A percentile compares a stretch with the other conserved stretches of the same genome.
Conservation (phyloP, 2,329 filamentous ascomycete genomes). For the Aspergillus neotritici region DNA sequence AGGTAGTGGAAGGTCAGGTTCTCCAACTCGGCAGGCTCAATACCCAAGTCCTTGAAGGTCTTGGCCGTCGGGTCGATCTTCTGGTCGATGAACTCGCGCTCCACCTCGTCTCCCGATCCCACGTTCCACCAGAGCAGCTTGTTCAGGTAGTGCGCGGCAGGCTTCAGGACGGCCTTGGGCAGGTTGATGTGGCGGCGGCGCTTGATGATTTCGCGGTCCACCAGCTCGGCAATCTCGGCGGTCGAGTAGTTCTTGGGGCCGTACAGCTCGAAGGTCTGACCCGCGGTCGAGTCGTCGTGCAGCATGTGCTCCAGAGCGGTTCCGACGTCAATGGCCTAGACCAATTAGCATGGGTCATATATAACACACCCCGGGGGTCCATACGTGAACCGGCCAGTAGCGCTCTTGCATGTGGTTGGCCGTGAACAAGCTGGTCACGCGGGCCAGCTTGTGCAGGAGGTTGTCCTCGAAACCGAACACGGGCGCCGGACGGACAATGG, state of each 20-base stretch:
- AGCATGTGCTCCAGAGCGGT: constrained; percentile 83
- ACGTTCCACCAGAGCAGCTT: constrained; percentile 83
- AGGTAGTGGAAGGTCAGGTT: constrained; percentile 90
- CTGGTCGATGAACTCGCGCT: constrained; percentile 91
- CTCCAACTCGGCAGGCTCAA: constrained; percentile 79
- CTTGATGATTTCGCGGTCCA: constrained; percentile 90
- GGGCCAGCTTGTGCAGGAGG: constrained; percentile 78
- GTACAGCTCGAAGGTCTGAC: constrained; percentile 89
- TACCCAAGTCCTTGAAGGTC: constrained; percentile 89
- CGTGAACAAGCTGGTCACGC: constrained; percentile 74
- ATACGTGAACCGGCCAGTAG: constrained; percentile 84
- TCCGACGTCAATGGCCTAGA: constrained; percentile 79
- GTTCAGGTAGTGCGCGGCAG: constrained; percentile 69
- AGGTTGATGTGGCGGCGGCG: constrained; percentile 85
- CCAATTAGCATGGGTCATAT: constrained; percentile 11
- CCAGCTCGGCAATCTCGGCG: constrained; percentile 75
- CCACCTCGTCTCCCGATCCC: constrained; percentile 75
- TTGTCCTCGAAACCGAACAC: constrained; percentile 94
- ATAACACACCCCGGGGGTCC: constrained; percentile 14
- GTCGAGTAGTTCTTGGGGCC: constrained; percentile 90
- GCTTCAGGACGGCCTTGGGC: constrained; percentile 73
- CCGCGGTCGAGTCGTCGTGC: constrained; percentile 82
- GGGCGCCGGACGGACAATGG: constrained; percentile 87
- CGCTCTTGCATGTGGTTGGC: constrained; percentile 90
- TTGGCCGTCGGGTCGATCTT: constrained; percentile 84